Evolutionary conservation across 1,284 basidiomycete genomes (phyloP), one percentile per base, ranked within the genome.

Genomic region (Trichosporon ovoides): DNA sequence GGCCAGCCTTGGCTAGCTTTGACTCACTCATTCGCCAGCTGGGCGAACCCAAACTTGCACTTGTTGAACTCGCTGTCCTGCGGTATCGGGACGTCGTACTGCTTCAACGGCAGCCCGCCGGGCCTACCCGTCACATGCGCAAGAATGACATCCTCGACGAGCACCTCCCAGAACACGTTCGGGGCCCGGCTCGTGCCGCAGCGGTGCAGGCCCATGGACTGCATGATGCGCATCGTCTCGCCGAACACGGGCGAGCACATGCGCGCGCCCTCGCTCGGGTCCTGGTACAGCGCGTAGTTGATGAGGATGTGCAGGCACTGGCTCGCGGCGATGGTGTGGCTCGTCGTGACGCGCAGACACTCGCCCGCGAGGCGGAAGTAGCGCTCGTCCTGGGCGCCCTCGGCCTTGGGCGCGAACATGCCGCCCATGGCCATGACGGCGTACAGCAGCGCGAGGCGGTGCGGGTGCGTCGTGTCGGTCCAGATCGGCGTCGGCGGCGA

Each of bases 391-490:
- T 48, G 43, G 5, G 28, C 43, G 6, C 22, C 22, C 43, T 48
- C 38, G 18, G 37, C 22, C 28, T 55, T 43, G 24, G 53, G 24
- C 13, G 38, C 53, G 11, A 43, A 35, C 35, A 43, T 38, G 18
- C 53, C 38, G 18, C 40, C 53, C 40, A 48, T 55, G 22, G 20
- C 53, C 33, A 48, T 19, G 9, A 55, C 38, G 24, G 43, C 38
- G 40, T 35, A 55, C 22, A 55, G 22, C 14, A 43, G 40, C 9
- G 53, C 53, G 9, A 55, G 40, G 33, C 38, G 38, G 43, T 48
- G 53, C 14, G 38, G 40, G 40, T 55, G 53, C 18, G 53, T 55
- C 38, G 36, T 43, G 13, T 34, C 31, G 38, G 53, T 55, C 53
- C 38, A 43, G 24, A 48, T 55, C 13, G 38, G 35, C n/a, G 38